Evolutionary conservation across 1,139 yeast species (phyloP).

Genomic region (Kurtzmaniella quercitrusa): DNA sequence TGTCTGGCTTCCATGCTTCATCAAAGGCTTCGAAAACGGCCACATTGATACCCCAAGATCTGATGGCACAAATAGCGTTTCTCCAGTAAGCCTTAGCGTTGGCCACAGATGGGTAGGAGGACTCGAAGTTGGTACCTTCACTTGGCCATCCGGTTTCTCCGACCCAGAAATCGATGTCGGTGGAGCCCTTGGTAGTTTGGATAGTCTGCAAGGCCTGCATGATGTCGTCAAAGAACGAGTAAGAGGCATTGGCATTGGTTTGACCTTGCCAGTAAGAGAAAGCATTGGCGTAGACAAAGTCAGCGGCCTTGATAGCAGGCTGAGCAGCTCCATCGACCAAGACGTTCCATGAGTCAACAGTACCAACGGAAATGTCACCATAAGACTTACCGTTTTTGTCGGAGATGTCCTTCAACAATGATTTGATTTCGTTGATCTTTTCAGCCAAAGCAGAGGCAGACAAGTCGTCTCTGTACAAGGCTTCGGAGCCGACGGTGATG

Average conservation of each 20-base stretch:
- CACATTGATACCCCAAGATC: slow-evolving; percentile 94
- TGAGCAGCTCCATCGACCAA: slow-evolving; percentile 71
- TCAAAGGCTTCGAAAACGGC: slow-evolving; percentile 92
- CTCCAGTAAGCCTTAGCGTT: slow-evolving; percentile 83
- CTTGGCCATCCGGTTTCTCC: slow-evolving; percentile 99
- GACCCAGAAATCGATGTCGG: slow-evolving; percentile 85
- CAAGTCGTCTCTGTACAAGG: slow-evolving; percentile 80
- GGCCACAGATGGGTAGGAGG: slow-evolving; percentile 58
- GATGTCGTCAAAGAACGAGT: slow-evolving; percentile 90
- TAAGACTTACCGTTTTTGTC: slow-evolving; percentile 83
- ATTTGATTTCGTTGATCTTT: slow-evolving; percentile 57
- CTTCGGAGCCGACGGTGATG: slow-evolving; percentile 87
- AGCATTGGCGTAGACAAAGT: slow-evolving; percentile 85
- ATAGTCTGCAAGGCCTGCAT: slow-evolving; percentile 91
- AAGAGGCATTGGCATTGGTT: slow-evolving; percentile 71
- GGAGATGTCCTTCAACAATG: slow-evolving; percentile 50
- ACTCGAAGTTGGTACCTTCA: slow-evolving; percentile 69
- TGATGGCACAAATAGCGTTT: slow-evolving; percentile 83
- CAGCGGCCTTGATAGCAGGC: slow-evolving; percentile 74
- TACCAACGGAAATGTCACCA: slow-evolving; percentile 72
- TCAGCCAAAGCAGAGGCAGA: slow-evolving; percentile 65
- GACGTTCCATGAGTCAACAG: slow-evolving; percentile 94
- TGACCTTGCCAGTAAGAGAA: slow-evolving; percentile 99
- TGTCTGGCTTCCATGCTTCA: slow-evolving; percentile 92
- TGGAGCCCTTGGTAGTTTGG: slow-evolving; percentile 79